A percentile compares a stretch with the other conserved stretches of the same genome.
Conservation (phyloP, 768 basidiomycete species). For the Suillus alpinus region DNA sequence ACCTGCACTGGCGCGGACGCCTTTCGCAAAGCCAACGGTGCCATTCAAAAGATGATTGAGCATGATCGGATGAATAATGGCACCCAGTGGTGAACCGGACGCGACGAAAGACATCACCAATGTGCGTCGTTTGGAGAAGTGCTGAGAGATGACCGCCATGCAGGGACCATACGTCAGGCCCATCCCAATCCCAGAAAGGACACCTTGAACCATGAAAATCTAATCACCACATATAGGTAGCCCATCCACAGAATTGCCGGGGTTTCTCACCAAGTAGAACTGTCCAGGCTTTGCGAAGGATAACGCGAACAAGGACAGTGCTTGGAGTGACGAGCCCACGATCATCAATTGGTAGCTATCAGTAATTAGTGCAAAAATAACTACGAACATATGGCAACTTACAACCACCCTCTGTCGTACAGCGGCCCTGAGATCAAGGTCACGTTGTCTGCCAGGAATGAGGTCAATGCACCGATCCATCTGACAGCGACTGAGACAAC, state of each 20-base stretch:
- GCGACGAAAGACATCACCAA: slow-evolving; percentile 44
- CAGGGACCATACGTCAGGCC: slow-evolving; percentile 47
- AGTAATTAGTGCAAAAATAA: background rate
- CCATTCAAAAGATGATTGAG: slow-evolving; percentile 47
- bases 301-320: slow-evolving; percentile 35
- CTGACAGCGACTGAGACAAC: slow-evolving; percentile 20
- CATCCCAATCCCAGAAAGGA: slow-evolving; percentile 38
- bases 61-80: slow-evolving; percentile 59
- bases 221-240: slow-evolving; percentile 13
- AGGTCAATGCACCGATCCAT: slow-evolving; percentile 34
- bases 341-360: slow-evolving; percentile 12
- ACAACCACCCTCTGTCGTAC: slow-evolving; percentile 33
- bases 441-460: slow-evolving; percentile 29
- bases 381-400: slow-evolving; percentile 1
- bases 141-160: slow-evolving; percentile 40
- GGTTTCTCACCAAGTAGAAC: slow-evolving; percentile 33
- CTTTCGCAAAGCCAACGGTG: slow-evolving; percentile 42
- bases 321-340: slow-evolving; percentile 12
- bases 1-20: slow-evolving; percentile 38
- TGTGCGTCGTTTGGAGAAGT: slow-evolving; percentile 40
- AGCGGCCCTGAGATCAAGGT: slow-evolving; percentile 28
- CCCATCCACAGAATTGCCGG: background rate
- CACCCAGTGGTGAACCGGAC: slow-evolving; percentile 53
- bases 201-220: slow-evolving; percentile 44
- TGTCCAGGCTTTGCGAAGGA: slow-evolving; percentile 36